These are phyloP conservation scores for Botrytis medusae DNA, from an alignment of 2,329 filamentous ascomycete species.

Conservation along the genomic window DNA sequence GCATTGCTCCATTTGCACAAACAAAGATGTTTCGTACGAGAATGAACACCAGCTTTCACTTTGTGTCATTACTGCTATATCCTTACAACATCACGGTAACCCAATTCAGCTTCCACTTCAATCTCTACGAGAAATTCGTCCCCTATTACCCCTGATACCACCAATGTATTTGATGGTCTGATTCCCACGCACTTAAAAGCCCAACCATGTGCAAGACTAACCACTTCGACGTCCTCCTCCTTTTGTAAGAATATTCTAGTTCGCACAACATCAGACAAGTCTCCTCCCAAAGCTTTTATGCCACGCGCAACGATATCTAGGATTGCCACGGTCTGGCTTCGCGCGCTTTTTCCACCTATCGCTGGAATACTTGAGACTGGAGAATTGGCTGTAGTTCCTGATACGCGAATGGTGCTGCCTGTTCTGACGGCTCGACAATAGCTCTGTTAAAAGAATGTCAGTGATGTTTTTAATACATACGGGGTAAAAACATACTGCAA, in stretches of 20 bases:
- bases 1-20: background rate
- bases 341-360: background rate
- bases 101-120: background rate
- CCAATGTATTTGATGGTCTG: background rate
- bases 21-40: background rate
- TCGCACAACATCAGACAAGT: background rate
- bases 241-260: background rate
- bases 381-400: background rate
- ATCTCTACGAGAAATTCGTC: background rate
- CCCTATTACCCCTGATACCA: slow-evolving; percentile 1
- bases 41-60: background rate
- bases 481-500: background rate
- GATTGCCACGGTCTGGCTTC: background rate
- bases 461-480: background rate
- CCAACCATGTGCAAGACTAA: background rate
- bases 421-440: background rate
- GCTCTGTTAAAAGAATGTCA: background rate
- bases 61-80: background rate
- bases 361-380: background rate
- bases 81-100: background rate
- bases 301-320: background rate
- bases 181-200: background rate
- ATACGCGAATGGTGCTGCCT: background rate
- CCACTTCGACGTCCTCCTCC: background rate
- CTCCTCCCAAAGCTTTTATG: background rate